phyloP scores from a whole-genome alignment of 371 early-diverging fungal genomes.

The Syncephalis plumigaleata region DNA sequence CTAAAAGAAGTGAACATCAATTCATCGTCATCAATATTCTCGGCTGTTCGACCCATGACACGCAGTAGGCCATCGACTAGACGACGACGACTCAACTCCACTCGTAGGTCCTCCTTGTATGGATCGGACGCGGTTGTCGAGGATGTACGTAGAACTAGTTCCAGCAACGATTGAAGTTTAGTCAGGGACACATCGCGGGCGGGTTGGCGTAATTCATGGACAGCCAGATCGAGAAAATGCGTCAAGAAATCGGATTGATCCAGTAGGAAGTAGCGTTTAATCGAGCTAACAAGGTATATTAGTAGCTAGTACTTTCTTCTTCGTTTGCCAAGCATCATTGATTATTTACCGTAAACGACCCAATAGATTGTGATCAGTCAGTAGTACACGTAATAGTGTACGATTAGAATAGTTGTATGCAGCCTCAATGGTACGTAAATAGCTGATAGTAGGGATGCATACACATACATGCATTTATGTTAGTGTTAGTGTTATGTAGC shows the following conservation, averaged over 20 bases:
- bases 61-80: slow-evolving; percentile 53
- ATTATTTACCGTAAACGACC: slow-evolving; percentile 40
- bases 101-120: slow-evolving; percentile 69
- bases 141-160: slow-evolving; percentile 73
- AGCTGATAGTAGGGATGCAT: slow-evolving; percentile 26
- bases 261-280: slow-evolving; percentile 83
- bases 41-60: slow-evolving; percentile 25
- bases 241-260: slow-evolving; percentile 86
- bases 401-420: slow-evolving; percentile 64
- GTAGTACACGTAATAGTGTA: slow-evolving; percentile 41
- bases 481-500: not conserved
- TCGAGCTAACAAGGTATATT: slow-evolving; percentile 28
- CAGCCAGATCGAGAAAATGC: slow-evolving; percentile 81
- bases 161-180: slow-evolving; percentile 67
- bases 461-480: no score
- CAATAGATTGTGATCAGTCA: slow-evolving; percentile 49
- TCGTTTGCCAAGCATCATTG: no score
- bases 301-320: not conserved
- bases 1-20: not conserved
- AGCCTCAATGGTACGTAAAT: slow-evolving; percentile 46
- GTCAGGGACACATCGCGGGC: slow-evolving; percentile 42
- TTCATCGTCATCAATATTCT: not conserved
- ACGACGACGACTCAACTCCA: slow-evolving; percentile 35
- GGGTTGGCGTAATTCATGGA: slow-evolving; percentile 47
- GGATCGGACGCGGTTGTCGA: slow-evolving; percentile 67